Evolutionary conservation across 2,329 filamentous ascomycete species (phyloP).

Genomic region (Fusarium newnesense): DNA sequence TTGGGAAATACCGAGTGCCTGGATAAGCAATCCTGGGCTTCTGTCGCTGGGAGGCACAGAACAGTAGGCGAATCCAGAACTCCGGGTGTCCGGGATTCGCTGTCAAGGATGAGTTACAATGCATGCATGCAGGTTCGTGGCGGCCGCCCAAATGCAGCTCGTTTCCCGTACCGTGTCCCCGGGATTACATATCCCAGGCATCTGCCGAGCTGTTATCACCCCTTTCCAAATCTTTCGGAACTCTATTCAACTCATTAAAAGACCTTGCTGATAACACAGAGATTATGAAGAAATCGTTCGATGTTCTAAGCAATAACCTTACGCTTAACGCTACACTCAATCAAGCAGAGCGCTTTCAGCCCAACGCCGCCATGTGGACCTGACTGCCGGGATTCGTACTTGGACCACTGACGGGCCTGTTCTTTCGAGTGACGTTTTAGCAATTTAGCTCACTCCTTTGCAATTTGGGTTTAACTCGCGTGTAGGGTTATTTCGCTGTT

Average conservation of each 20-base stretch:
- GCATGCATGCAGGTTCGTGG: neutral
- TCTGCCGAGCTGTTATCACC: neutral
- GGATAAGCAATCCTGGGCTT: neutral
- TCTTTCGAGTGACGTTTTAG: neutral
- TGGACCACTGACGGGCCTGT: neutral
- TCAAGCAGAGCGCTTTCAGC: neutral
- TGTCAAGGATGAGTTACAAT: neutral
- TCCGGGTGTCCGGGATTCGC: neutral
- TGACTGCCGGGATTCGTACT: neutral
- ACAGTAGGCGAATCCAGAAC: neutral
- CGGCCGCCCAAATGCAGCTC: neutral
- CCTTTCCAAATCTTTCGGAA: neutral
- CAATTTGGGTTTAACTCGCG: neutral
- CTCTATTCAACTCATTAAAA: neutral
- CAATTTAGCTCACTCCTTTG: neutral
- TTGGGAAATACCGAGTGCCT: neutral
- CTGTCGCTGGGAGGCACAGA: neutral
- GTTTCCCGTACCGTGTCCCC: neutral
- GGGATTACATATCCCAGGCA: neutral
- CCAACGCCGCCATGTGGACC: neutral
- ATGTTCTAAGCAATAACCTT: neutral
- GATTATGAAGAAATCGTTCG: neutral
- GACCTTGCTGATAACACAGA: neutral
- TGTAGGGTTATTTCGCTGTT: neutral
- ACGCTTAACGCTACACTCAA: neutral